Evolutionary conservation across 371 early-diverging fungal species (phyloP), one percentile per base, ranked within the genome.

Genomic region (Mucor velutinosus): DNA sequence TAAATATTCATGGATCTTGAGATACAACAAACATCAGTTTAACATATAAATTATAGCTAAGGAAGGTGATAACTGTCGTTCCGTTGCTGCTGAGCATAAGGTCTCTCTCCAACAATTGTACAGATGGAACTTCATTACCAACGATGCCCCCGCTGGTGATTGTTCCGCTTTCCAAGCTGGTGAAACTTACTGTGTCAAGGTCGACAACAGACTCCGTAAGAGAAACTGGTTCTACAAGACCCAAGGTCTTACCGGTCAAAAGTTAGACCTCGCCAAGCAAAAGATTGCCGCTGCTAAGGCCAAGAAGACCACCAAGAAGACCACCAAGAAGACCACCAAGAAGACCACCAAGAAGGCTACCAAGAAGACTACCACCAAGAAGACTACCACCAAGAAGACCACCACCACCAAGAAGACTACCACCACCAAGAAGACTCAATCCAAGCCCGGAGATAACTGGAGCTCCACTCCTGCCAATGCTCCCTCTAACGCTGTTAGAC

Each of bases 141-240:
- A 51, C 21, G 4, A 41, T 35, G 43, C 17, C 60, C 32, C 35
- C 39, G 47, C 25, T 19, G 62, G 66, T 58, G 59, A 58, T 19
- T 72, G 72, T 58, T 15, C 49, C 25, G 45, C 25, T 12, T 60
- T 72, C 25, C 25, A 45, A 25, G 51, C 39, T 27, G 70, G 67
- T 35, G 41, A 66, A 17, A 21, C 23, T 15, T 72, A 72, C 63
- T 76, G 76, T 60, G 64, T 75, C 27, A 56, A 65, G 45, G 35
- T 25, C 7, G 14, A 41, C 29, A 45, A 21, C 55, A 67, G 23
- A 14, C 59, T 65, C 30, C 62, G 58, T 55, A 62, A 70, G 59
- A 66, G 67, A 66, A 49, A 57, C 58, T 69, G 73, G 73, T 73
- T 73, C 69, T 73, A 73, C 51, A 66, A 73, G 65, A 73, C 73